Base-by-base conservation (phyloP, 2,329 filamentous ascomycete species). In the Cladosporium austrohemisphaericum region DNA sequence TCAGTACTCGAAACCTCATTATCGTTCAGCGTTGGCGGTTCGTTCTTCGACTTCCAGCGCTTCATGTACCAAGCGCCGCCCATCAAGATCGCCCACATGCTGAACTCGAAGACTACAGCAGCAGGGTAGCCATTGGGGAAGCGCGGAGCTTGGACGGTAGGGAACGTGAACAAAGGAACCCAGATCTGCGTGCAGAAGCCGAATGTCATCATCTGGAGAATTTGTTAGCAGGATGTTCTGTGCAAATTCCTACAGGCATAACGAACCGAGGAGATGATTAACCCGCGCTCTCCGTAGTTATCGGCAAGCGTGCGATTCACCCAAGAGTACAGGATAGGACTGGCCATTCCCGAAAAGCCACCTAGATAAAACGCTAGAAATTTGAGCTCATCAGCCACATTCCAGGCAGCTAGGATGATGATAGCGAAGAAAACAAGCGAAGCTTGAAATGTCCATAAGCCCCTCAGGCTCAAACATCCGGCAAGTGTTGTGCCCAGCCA, bases 111-210 rank as follows among this genome's bases (percentile, higher is more conserved):
- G 13, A 45, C 41, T 14, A 19, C 29, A 5, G 31, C 41, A 10
- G 41, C 41, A 7, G 31, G 41, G 28, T 45, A 45, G 11, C 41
- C 41, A 6, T 45, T 45, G 7, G 31, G 41, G 14, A 45, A 45
- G 2, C 41, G 19, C 3, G 41, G 41, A 9, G 41, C 41, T 25
- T 45, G 29, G 20, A 45, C 41, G 3, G 41, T 45, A 2, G 41
- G 41, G 22, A 45, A 45, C 1, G 31, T 45, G 11, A 36, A 45
- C 18, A 45, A 11, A 25, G 41, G 41, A 6, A 36, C 41, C 41
- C 31, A 45, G 22, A 45, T 45, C 20, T 45, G 41, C 20, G 41
- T 35, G 41, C 41, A 36, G 14, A 45, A 45, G 14, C 41, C 41
- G 5, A 36, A 25, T 1, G 31, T 45, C 41, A 45, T 36, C 41